Conservation (phyloP, 495 filamentous ascomycete species). For the Cudoniella acicularis region DNA sequence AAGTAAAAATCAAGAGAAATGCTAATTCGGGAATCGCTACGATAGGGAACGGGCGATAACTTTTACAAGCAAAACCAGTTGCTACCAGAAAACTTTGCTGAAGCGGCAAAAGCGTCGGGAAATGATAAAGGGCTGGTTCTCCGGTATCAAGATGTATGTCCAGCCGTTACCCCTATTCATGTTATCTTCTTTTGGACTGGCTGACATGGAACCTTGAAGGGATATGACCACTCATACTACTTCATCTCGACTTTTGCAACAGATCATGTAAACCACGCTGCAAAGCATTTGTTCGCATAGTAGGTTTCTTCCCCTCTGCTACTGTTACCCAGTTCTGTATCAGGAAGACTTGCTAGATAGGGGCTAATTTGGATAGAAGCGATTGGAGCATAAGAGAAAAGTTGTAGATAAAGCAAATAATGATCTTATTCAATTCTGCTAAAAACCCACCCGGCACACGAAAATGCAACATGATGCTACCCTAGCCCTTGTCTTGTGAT, state of each 20-base stretch:
- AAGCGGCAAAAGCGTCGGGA: slow-evolving; percentile 69
- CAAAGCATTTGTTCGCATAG: slow-evolving; percentile 62
- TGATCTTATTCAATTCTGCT: neutral
- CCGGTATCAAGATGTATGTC: slow-evolving; percentile 70
- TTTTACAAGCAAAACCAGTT: slow-evolving; percentile 94
- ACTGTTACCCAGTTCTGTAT: no score
- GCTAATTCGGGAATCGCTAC: no score
- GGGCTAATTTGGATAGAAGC: slow-evolving; percentile 25
- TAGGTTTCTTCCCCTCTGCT: no score
- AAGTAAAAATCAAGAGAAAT: no score
- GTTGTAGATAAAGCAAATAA: slow-evolving; percentile 17
- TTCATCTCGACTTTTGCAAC: slow-evolving; percentile 86
- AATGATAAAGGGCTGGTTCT: slow-evolving; percentile 62
- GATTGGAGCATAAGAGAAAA: slow-evolving; percentile 13
- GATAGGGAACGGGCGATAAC: slow-evolving; percentile 81
- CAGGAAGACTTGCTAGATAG: no score
- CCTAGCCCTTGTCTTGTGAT: neutral
- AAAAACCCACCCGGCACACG: neutral
- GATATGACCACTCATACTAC: slow-evolving; percentile 95
- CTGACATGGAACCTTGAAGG: slow-evolving; percentile 36
- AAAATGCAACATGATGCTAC: neutral
- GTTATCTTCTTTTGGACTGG: neutral
- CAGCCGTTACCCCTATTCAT: neutral
- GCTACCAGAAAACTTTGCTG: slow-evolving; percentile 86
- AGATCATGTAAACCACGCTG: slow-evolving; percentile 88